A percentile compares a stretch with the other conserved stretches of the same genome.
These are phyloP conservation scores for Starmera dryadoides DNA, from an alignment of 805 yeast species.

Conservation along the genomic window DNA sequence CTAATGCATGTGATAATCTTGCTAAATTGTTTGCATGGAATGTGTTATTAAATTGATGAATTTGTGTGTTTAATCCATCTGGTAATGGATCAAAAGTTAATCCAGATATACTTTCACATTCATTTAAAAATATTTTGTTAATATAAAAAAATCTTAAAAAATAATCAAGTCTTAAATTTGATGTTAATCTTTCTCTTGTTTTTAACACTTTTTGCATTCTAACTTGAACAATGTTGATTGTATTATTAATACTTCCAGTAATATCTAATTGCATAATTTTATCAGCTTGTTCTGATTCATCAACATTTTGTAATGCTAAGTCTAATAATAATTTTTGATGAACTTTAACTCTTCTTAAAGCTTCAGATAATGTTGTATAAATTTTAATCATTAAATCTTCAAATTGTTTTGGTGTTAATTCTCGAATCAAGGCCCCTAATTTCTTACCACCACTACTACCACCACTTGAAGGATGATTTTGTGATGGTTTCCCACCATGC, in stretches of 20 bases:
- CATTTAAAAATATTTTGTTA: slow-evolving; percentile 63
- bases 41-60: slow-evolving; percentile 48
- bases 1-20: slow-evolving; percentile 41
- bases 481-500: slow-evolving; percentile 5
- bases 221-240: slow-evolving; percentile 65
- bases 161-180: slow-evolving; percentile 46
- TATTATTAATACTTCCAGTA: slow-evolving; percentile 53
- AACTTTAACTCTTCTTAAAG: slow-evolving; percentile 61
- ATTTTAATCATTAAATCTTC: slow-evolving; percentile 58
- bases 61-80: slow-evolving; percentile 60
- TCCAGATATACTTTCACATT: slow-evolving; percentile 80
- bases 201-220: slow-evolving; percentile 72
- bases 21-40: slow-evolving; percentile 47
- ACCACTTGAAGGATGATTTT: slow-evolving; percentile 21
- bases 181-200: slow-evolving; percentile 68
- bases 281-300: slow-evolving; percentile 24
- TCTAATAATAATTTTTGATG: slow-evolving; percentile 80
- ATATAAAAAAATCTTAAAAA: slow-evolving; percentile 64
- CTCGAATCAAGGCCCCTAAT: slow-evolving; percentile 44
- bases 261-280: slow-evolving; percentile 58
- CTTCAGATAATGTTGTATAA: slow-evolving; percentile 60
- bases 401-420: slow-evolving; percentile 68
- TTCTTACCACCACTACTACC: slow-evolving; percentile 24
- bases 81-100: slow-evolving; percentile 48
- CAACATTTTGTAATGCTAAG: slow-evolving; percentile 42